Conservation (phyloP, 345 rosid species). For the Cochlearia excelsa region DNA sequence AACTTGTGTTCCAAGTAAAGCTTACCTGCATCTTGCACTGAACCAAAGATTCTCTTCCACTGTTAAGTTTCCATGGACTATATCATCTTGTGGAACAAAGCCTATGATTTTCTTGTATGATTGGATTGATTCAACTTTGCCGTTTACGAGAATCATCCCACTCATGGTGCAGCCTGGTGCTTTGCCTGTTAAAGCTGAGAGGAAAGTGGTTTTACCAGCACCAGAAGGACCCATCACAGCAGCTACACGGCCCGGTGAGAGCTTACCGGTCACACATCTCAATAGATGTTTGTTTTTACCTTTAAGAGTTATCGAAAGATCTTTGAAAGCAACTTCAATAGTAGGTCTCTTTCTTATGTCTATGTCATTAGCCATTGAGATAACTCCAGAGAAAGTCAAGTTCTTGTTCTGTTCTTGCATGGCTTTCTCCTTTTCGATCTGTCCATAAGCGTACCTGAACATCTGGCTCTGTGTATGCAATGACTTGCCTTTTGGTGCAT, state of each 20-base stretch:
- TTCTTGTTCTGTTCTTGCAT: conserved; percentile 82
- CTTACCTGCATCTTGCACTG: conserved; percentile 98
- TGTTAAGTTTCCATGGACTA: conserved; percentile 96
- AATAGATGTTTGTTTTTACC: conserved; percentile 77
- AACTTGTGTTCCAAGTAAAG: conserved; percentile 4
- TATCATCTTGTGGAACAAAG: conserved; percentile 97
- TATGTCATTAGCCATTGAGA: conserved; percentile 71
- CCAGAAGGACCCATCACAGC: conserved; percentile 99
- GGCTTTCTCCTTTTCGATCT: conserved; percentile 89
- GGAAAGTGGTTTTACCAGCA: conserved; percentile 96
- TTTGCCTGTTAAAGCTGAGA: conserved; percentile 89
- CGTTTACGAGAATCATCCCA: conserved; percentile 82
- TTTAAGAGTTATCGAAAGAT: conserved; percentile 71
- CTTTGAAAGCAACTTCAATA: conserved; percentile 81
- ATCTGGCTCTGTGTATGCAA: conserved; percentile 95
- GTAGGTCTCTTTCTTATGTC: conserved; percentile 70
- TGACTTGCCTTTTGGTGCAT: conserved; percentile 72
- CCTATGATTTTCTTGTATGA: conserved; percentile 89
- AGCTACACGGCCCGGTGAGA: conserved; percentile 84
- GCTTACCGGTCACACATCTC: conserved; percentile 86
- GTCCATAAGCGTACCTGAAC: conserved; percentile 89
- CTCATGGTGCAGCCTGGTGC: conserved; percentile 68
- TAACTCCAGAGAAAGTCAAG: conserved; percentile 86
- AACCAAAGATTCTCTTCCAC: conserved; percentile 98
- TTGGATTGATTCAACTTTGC: conserved; percentile 73